Evolutionary conservation across 176 grass and related monocot genomes (phyloP).

Genomic region (Thalia dealbata): DNA sequence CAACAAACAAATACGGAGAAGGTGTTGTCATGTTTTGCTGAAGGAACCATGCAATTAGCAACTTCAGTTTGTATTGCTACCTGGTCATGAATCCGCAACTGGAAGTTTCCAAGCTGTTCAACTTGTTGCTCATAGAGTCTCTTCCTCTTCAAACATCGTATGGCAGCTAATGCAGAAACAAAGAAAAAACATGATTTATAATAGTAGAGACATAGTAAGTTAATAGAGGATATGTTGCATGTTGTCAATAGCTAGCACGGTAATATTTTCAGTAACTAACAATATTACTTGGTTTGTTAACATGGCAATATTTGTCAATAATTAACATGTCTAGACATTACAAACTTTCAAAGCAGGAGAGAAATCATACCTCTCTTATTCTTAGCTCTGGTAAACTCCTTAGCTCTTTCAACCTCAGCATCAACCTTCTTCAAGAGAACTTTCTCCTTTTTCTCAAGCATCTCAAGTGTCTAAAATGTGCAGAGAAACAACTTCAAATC

Average conservation of each 20-base stretch:
- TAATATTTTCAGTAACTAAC: neutral
- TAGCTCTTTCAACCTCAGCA: conserved; percentile 89
- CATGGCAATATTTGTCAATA: neutral
- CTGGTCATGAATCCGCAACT: conserved; percentile 97
- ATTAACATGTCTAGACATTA: neutral
- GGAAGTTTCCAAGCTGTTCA: conserved; percentile 97
- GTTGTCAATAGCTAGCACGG: neutral
- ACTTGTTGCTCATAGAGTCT: conserved; percentile 94
- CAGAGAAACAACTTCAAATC: neutral
- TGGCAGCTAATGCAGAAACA: conserved; percentile 55
- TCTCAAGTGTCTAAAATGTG: conserved; percentile 74
- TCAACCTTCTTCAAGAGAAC: conserved; percentile 76
- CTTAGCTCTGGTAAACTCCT: conserved; percentile 75
- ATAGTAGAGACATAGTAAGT: neutral
- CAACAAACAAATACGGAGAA: neutral
- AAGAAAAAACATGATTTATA: neutral
- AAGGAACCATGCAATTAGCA: neutral
- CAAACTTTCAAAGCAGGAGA: neutral
- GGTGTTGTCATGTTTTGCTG: neutral
- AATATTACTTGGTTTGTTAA: too few relatives aligned
- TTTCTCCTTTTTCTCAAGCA: conserved; percentile 98
- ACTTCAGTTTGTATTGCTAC: conserved; percentile 23
- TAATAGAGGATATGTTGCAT: neutral
- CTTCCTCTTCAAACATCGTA: conserved; percentile 97
- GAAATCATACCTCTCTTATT: conserved; percentile 64